Conservation (phyloP, 78 protist genomes). For the Dictyostelium citrinum region DNA sequence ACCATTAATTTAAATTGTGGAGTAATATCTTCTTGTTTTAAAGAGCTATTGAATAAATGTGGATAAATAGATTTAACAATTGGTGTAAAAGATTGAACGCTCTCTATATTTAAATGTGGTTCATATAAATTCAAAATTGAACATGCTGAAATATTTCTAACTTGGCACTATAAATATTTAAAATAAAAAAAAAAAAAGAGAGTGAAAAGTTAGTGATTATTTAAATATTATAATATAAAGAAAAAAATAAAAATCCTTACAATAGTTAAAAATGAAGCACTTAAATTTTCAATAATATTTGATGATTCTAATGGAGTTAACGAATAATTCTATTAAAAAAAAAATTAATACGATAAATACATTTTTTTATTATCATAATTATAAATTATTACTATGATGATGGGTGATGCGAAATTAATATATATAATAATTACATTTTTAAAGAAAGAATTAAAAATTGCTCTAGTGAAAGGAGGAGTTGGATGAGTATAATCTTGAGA, state of each 20-base stretch:
- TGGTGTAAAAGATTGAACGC: constrained; percentile 12
- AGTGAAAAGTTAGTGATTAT: not conserved
- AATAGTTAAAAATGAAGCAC: constrained; percentile 40
- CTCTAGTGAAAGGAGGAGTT: constrained; percentile 48
- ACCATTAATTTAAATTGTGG: not conserved
- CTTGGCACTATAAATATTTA: constrained; percentile 15
- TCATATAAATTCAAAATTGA: constrained; percentile 46
- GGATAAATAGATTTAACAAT: not conserved
- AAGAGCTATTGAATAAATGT: not conserved
- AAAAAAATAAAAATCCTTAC: not conserved
- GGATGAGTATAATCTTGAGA: constrained; percentile 32
- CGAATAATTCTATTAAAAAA: not conserved
- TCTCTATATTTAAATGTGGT: constrained; percentile 1
- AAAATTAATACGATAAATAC: not conserved
- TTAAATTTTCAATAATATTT: constrained; percentile 31
- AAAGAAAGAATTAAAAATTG: constrained; percentile 16
- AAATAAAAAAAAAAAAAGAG: not conserved
- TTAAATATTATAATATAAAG: not conserved
- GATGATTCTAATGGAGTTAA: constrained; percentile 59
- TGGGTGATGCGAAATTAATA: not conserved
- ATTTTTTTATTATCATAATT: not conserved
- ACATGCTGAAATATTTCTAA: not conserved
- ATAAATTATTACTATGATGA: not conserved
- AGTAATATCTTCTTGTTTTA: not conserved
- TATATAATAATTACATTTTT: not conserved